Conservation (phyloP, 495 filamentous ascomycete species). For the Aspergillus nidulans region DNA sequence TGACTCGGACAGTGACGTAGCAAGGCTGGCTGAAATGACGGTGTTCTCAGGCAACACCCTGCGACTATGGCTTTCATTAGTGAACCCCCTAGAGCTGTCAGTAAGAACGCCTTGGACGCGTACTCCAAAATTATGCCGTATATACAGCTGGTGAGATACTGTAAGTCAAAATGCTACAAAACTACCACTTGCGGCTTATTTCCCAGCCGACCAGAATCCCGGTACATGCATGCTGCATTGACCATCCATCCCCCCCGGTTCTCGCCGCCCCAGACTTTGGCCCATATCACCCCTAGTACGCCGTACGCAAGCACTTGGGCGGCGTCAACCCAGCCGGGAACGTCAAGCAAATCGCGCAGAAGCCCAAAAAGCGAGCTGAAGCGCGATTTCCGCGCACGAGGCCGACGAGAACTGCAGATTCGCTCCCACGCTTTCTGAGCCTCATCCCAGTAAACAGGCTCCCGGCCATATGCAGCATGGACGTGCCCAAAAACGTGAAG, state of each 20-base stretch:
- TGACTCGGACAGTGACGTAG: not conserved
- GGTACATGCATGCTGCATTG: conserved; percentile 72
- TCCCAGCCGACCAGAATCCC: conserved; percentile 57
- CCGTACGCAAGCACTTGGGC: conserved; percentile 59
- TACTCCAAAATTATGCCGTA: no score
- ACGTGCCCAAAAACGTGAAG: conserved; percentile 91
- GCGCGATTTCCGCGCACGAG: conserved; percentile 23
- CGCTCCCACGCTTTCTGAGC: conserved; percentile 68
- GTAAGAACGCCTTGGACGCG: not conserved
- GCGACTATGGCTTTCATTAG: no score
- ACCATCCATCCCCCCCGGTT: conserved; percentile 55
- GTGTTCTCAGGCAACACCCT: no score
- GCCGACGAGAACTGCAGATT: conserved; percentile 40
- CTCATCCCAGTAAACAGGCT: conserved; percentile 74
- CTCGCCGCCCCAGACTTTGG: conserved; percentile 63
- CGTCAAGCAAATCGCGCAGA: conserved; percentile 49
- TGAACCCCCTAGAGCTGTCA: not conserved
- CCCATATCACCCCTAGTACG: conserved; percentile 62
- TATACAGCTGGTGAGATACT: not conserved
- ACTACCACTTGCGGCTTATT: conserved; percentile 61
- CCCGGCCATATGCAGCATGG: conserved; percentile 60
- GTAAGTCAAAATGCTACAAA: conserved; percentile 20
- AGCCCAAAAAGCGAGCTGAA: conserved; percentile 34
- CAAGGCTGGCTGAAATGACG: no score
- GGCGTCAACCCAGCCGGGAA: conserved; percentile 58